Base-by-base conservation (phyloP, 768 basidiomycete genomes). In the Hygrophorus pudorinus region DNA sequence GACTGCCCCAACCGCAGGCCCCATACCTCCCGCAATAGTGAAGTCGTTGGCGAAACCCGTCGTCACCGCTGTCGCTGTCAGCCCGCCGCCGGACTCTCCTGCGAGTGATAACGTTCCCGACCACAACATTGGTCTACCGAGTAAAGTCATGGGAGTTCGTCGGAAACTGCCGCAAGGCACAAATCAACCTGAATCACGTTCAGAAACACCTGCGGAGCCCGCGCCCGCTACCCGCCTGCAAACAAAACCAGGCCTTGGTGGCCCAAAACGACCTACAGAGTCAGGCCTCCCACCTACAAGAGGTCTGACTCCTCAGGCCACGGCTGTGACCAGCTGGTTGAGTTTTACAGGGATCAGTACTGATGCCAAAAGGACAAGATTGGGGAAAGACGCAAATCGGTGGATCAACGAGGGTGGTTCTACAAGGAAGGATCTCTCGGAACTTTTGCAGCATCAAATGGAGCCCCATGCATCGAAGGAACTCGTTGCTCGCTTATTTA, bases 381-480 rank as follows among this genome's bases (percentile, higher is more conserved):
- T 87, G 30, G 67, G 74, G 18, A 92, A 86, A 63, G 93, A 97
- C 57, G 70, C 71, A 10, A 72, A 73, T 34, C 75, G 72, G 53
- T 97, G 92, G 91, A 68, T 90, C 44, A 86, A 92, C 52, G 91
- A 97, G 53, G 72, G 78, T 34, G 85, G 89, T 3, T 68, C 87
- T 6, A 85, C 83, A 17, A 72, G 89, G 44, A 85, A 88, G 57
- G 94, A 98, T 54, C 71, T 97, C 11, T 76, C 83, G 30, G 94
- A 97, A 33, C 65, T 81, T 10, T 67, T 98, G 38, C 85, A 89
- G 53, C 77, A 72, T 50, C 96, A 99, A 62, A 97, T 98, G 91
- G 91, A 93, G 52, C 73, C 80, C 7, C 75, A 85, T 54, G 71
- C 76, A 5, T 84, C 85, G 2, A 79, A 82, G 48, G 85, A 92